Conservation (phyloP, 257 asterid species). For the Fraxinus excelsior region DNA sequence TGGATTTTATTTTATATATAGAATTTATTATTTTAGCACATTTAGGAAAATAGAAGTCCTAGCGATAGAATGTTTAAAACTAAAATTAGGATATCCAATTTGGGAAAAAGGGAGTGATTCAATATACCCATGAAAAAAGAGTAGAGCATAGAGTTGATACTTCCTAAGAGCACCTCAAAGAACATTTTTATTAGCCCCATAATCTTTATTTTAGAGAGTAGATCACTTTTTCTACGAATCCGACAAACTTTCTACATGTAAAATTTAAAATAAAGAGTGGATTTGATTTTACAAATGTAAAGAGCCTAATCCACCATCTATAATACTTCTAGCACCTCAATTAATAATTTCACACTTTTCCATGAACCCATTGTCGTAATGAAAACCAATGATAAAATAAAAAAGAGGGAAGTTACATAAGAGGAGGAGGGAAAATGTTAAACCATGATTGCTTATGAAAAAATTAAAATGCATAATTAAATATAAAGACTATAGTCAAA, state of each 20-base stretch:
- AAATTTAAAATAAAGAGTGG: background rate
- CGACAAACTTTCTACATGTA: background rate
- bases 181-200: background rate
- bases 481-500: too few relatives aligned
- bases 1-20: background rate
- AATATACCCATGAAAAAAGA: background rate
- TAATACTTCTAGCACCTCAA: background rate
- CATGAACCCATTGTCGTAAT: background rate
- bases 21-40: background rate
- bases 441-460: too few relatives aligned
- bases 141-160: background rate
- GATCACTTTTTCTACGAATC: background rate
- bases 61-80: background rate
- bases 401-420: too few relatives aligned
- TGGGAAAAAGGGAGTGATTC: background rate
- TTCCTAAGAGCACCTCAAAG: background rate
- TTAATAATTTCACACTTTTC: background rate
- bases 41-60: background rate
- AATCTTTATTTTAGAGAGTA: background rate
- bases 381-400: background rate
- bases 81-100: background rate
- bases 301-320: background rate
- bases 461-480: too few relatives aligned
- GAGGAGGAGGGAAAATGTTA: too few relatives aligned
- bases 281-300: background rate